Base-by-base conservation (phyloP, 306 rosid species). In the Boehmeria nivea region DNA sequence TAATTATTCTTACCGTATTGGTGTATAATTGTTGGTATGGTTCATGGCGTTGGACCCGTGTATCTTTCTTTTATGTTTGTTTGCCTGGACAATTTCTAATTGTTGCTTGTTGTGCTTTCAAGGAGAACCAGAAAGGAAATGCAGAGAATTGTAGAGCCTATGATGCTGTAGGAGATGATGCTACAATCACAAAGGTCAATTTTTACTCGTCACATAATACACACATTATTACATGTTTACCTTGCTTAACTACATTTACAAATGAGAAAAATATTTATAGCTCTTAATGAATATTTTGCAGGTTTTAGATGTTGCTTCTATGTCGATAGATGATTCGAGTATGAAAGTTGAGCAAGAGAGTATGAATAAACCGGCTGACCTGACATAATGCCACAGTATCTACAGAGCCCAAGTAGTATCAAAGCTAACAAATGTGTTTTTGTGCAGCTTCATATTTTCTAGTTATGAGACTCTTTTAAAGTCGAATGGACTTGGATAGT, bases 241-340 rank as follows among this genome's bases (percentile, higher is more conserved):
- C n/a, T n/a, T n/a, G n/a, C n/a, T n/a, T n/a, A n/a, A n/a, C n/a
- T n/a, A n/a, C n/a, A n/a, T n/a, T n/a, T n/a, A n/a, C n/a, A n/a
- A n/a, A n/a, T n/a, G n/a, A n/a, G n/a, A n/a, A n/a, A n/a, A n/a
- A n/a, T n/a, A n/a, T n/a, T n/a, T n/a, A n/a, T n/a, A n/a, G n/a
- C n/a, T n/a, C n/a, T n/a, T n/a, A 43, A 17, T 47, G 27, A 43
- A 16, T 8, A 14, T 14, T 60, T 59, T 76, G 78, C 83, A 88
- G 94, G 84, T 78, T 51, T 51, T 78, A 49, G 84, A 88, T 70
- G 77, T 74, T 55, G 61, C 67, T 52, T 67, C 91, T 63, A 60
- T 73, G 59, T 49, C 67, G 13, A 58, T 67, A 34, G 81, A 81
- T 40, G 91, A 80, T 68, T 71, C 79, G 2, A 61, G 65, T 43